Evolutionary conservation across 2,329 filamentous ascomycete species (phyloP), one percentile per base, ranked within the genome.

Genomic region (Microsporum ferrugineum): DNA sequence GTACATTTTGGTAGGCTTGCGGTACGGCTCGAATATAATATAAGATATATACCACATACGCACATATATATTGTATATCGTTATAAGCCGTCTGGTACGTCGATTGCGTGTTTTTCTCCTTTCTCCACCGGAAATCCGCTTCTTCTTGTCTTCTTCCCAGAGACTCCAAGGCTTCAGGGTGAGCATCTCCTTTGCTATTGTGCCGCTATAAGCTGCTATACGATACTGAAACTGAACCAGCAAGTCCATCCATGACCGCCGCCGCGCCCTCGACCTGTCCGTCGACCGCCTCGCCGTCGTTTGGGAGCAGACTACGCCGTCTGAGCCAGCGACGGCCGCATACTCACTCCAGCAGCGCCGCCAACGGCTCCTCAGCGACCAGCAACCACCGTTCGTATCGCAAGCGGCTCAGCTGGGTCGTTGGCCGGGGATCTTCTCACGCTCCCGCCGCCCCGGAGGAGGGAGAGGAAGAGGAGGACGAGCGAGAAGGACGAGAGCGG

Each of bases 281-380:
- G 39, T 39, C 62, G 33, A 53, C 61, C 39, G 55, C 63, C 27
- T 31, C 55, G 14, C 29, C 57, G 33, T 62, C 63, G 41, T 61
- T 64, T 45, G 38, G 60, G 2, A 58, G 56, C 41, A 61, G 63
- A 60, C 68, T 75, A 62, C 72, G 73, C 53, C 72, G 74, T 57
- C 66, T 76, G 55, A 76, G 73, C 68, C 73, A 73, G 67, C 68
- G 76, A 60, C 71, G 73, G 61, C 68, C 72, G 45, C 74, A 74
- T 65, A 73, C 73, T 2, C 70, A 74, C 12, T 17, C 31, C 14
- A n/a, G 5, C 49, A 34, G 45, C 17, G 3, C 53, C 69, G 67
- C 59, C 68, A 71, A 63, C 63, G 68, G 62, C 66, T 66, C 55
- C 49, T 64, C 66, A 47, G 63, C 68, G 38, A 63, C 68, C 29